Percentiles rank a stretch among this genome's conserved stretches.
phyloP scores from a whole-genome alignment of 1,284 basidiomycete genomes.

The Trichosporon ovoides region DNA sequence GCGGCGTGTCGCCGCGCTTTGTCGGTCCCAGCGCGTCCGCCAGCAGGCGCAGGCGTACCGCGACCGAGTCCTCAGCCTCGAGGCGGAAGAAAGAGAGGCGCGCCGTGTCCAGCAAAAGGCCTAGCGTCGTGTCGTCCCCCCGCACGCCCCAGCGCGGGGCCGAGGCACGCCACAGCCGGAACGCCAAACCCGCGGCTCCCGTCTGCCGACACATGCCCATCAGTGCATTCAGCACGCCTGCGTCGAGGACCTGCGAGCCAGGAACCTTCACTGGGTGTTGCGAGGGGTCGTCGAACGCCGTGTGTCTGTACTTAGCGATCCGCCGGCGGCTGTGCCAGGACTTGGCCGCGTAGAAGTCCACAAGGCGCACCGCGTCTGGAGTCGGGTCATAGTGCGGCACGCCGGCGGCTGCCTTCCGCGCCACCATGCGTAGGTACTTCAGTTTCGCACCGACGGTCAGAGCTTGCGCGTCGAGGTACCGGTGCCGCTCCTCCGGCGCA shows the following conservation, averaged over 20 bases:
- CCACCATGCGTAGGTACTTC: constrained; percentile 12
- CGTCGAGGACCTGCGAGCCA: constrained; percentile 26
- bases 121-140: constrained; percentile 31
- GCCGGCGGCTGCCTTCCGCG: not conserved
- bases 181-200: constrained; percentile 25
- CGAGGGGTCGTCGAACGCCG: not conserved
- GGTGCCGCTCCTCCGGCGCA: not conserved
- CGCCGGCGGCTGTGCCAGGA: not conserved
- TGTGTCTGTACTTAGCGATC: not conserved
- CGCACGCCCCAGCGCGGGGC: constrained; percentile 36
- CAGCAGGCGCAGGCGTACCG: constrained; percentile 24
- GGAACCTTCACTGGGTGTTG: not conserved
- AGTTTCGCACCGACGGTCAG: constrained; percentile 29
- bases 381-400: constrained; percentile 3
- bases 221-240: constrained; percentile 32
- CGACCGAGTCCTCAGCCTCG: constrained; percentile 18
- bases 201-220: constrained; percentile 23
- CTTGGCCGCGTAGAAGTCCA: constrained; percentile 25
- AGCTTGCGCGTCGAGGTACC: constrained; percentile 26
- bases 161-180: constrained; percentile 34
- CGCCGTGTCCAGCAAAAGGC: constrained; percentile 30
- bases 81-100: constrained; percentile 14
- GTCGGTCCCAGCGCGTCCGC: constrained; percentile 18
- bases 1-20: not conserved
- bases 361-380: constrained; percentile 24